Evolutionary conservation across 2,329 filamentous ascomycete genomes (phyloP), one percentile per base, ranked within the genome.

Genomic region (Pezicula carpinea): DNA sequence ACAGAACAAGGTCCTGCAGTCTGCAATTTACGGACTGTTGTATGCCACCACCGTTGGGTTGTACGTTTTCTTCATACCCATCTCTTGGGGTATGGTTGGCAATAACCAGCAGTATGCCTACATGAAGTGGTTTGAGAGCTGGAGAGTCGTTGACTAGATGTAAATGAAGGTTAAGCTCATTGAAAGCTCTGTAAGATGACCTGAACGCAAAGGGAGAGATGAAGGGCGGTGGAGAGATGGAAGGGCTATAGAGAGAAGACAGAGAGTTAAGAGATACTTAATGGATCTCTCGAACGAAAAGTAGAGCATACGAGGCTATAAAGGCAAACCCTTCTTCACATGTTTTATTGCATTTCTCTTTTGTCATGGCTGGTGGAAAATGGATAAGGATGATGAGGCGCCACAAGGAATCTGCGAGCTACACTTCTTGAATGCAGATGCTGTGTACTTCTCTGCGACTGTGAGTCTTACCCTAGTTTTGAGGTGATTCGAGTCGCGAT

Each of bases 81-180:
- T 99, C 63, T 93, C 89, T 68, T 99, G 95, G 75, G 93, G 93
- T 51, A 99, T 99, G 89, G 83, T 84, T 48, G 93, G 93, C 13
- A 72, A 79, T 51, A 89, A 89, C 70, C 78, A 80, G 67, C 74
- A 97, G 65, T 99, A 92, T 79, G 79, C 75, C 59, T 91, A 97
- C 72, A 75, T 99, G 72, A 95, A 89, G 75, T 99, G 93, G 93
- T 87, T 96, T 58, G 79, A 84, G 55, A 81, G 72, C 55, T 99
- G 92, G 92, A 85, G 60, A 49, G 54, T 66, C 26, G 57, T 60
- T 10, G 63, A 66, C 53, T 63, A 59, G 51, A 31, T 36, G 19
- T 33, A 15, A 18, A 15, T 26, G 10, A 29, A 29, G 13, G 10
- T 29, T 11, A 29, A 29, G 26, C 26, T 29, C 13, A 7, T 11